Conservation (phyloP, 768 basidiomycete species). For the Lentinula raphanica region DNA sequence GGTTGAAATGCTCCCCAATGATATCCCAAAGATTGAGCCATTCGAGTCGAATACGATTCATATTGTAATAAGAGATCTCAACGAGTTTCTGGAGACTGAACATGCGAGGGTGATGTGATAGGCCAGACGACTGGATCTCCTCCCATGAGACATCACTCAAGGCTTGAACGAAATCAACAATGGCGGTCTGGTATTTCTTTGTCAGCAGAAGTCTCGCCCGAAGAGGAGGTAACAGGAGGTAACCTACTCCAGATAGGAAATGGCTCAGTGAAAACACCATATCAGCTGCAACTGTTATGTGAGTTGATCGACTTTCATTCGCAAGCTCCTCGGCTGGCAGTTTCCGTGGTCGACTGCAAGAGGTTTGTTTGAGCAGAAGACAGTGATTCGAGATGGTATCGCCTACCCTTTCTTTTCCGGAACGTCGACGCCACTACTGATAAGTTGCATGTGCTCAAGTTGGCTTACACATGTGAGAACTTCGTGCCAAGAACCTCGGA, state of each 20-base stretch:
- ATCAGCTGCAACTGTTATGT: conserved; percentile 97
- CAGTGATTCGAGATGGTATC: background rate
- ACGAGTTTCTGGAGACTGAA: conserved; percentile 98
- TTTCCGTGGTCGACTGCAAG: conserved; percentile 46
- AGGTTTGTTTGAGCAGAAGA: background rate
- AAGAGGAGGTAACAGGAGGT: no score
- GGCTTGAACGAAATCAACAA: conserved; percentile 95
- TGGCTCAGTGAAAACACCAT: conserved; percentile 98
- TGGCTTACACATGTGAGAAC: conserved; percentile 97
- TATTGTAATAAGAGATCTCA: conserved; percentile 99
- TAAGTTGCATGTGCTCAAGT: conserved; percentile 96
- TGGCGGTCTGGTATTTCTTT: conserved; percentile 92
- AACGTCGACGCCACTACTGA: conserved; percentile 84
- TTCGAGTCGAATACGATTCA: conserved; percentile 95
- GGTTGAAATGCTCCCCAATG: conserved; percentile 96
- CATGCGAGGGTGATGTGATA: conserved; percentile 88
- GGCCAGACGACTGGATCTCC: conserved; percentile 95
- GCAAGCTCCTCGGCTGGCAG: conserved; percentile 89
- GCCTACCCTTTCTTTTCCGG: conserved; percentile 82
- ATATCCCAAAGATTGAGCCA: conserved; percentile 99
- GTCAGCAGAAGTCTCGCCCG: no score
- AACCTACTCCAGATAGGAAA: conserved; percentile 87
- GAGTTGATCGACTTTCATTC: conserved; percentile 93
- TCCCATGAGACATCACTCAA: conserved; percentile 98
- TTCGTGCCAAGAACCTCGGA: conserved; percentile 95